Conservation (phyloP, 2,329 filamentous ascomycete genomes). For the Aureobasidium sp. region DNA sequence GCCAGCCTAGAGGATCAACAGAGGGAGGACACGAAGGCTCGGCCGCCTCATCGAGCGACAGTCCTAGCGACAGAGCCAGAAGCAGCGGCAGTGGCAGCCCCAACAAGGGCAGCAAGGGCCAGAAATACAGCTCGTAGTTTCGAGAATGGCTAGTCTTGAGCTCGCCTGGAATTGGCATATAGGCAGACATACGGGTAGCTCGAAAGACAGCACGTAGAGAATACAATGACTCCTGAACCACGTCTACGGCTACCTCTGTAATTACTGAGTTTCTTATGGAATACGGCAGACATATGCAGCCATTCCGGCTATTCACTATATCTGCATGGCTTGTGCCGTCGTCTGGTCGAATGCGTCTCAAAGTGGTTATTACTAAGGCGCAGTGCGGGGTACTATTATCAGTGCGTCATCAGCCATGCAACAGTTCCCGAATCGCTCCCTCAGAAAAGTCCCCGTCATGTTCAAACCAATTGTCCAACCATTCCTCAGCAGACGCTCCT, state of each 20-base stretch:
- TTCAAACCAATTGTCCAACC: slow-evolving; percentile 2
- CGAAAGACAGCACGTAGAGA: background rate
- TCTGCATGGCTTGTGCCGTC: background rate
- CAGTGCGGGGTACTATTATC: slow-evolving; percentile 5
- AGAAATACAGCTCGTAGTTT: slow-evolving; percentile 13
- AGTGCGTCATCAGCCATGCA: slow-evolving; percentile 4
- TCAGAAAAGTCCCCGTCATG: background rate
- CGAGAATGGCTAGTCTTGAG: background rate
- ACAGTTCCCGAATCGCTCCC: background rate
- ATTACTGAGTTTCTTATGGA: background rate
- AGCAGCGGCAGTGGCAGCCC: slow-evolving; percentile 19
- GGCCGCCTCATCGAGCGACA: slow-evolving; percentile 30
- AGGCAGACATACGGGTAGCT: background rate
- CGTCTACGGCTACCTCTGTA: background rate
- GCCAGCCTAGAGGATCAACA: slow-evolving; percentile 38
- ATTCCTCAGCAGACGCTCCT: background rate
- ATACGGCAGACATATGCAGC: background rate
- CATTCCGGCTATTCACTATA: background rate
- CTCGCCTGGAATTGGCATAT: background rate
- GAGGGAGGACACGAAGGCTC: slow-evolving; percentile 37
- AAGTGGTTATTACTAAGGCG: background rate
- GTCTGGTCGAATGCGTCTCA: background rate
- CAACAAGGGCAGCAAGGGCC: slow-evolving; percentile 5
- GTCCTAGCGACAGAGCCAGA: slow-evolving; percentile 34
- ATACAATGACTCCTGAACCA: background rate